These are phyloP conservation scores for Limtongia smithiae DNA, from an alignment of 805 yeast genomes.

Conservation along the genomic window DNA sequence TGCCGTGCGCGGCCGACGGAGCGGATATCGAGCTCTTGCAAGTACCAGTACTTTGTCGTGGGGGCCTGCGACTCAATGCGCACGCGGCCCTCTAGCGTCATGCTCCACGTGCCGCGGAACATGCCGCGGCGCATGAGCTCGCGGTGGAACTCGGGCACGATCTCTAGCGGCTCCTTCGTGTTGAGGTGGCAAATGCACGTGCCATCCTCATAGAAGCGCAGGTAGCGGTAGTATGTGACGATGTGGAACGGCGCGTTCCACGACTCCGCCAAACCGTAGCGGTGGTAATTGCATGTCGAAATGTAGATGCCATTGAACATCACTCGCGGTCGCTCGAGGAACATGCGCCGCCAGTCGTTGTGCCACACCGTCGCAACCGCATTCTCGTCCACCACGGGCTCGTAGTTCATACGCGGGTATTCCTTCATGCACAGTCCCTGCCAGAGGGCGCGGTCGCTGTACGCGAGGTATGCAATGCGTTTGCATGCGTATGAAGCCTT, in stretches of 20 bases:
- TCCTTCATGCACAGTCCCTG: slow-evolving; percentile 31
- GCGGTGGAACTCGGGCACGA: slow-evolving; percentile 54
- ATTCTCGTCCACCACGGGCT: slow-evolving; percentile 23
- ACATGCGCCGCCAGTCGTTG: slow-evolving; percentile 48
- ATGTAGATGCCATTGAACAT: slow-evolving; percentile 83
- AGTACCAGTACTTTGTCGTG: slow-evolving; percentile 20
- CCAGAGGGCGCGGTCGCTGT: slow-evolving; percentile 31
- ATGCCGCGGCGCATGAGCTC: slow-evolving; percentile 26
- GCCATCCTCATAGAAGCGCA: slow-evolving; percentile 79
- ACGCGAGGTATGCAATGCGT: slow-evolving; percentile 32
- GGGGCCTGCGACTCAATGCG: slow-evolving; percentile 28
- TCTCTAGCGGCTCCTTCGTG: slow-evolving; percentile 62
- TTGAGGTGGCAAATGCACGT: slow-evolving; percentile 65
- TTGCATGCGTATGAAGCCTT: slow-evolving; percentile 30
- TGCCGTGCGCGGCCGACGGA: slow-evolving; percentile 61
- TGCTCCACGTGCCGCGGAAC: slow-evolving; percentile 24
- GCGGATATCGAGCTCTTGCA: slow-evolving; percentile 41
- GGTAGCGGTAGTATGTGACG: slow-evolving; percentile 83
- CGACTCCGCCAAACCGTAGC: slow-evolving; percentile 71
- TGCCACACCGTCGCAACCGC: slow-evolving; percentile 19
- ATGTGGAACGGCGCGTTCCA: slow-evolving; percentile 76
- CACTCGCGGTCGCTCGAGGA: slow-evolving; percentile 64
- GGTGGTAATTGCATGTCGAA: slow-evolving; percentile 74
- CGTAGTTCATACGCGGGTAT: slow-evolving; percentile 30
- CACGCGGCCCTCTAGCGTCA: slow-evolving; percentile 24